Evolutionary conservation across 176 grass and related monocot genomes (phyloP).

Genomic region (Eleusine coracana): DNA sequence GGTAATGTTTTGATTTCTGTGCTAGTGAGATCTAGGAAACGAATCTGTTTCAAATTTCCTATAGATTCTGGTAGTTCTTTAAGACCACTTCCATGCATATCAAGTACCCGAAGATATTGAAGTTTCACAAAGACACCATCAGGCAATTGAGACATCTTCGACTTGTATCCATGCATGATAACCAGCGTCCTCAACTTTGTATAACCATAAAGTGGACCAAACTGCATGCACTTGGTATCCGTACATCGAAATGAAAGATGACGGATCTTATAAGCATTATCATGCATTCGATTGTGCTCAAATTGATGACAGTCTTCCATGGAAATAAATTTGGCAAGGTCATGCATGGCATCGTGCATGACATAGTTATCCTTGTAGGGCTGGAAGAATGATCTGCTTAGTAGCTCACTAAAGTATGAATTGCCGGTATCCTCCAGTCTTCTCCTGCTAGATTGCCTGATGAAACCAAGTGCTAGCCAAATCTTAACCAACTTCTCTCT

Average conservation of each 20-base stretch:
- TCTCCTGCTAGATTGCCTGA: constrained; percentile 48
- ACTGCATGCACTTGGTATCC: constrained; percentile 35
- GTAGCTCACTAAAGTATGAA: constrained; percentile 63
- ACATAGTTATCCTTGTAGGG: constrained; percentile 56
- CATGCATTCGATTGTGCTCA: constrained; percentile 24
- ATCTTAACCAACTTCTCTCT: constrained; percentile 58
- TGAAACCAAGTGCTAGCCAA: constrained; percentile 71
- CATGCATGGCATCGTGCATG: constrained; percentile 74
- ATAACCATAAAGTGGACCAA: constrained; percentile 46
- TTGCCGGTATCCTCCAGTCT: constrained; percentile 59
- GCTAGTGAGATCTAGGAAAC: constrained; percentile 61
- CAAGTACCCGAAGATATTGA: constrained; percentile 59
- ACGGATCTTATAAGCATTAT: constrained; percentile 35
- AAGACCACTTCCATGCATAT: constrained; percentile 52
- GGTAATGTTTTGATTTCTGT: constrained; percentile 61
- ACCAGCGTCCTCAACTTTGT: constrained; percentile 67
- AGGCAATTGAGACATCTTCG: constrained; percentile 44
- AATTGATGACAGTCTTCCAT: constrained; percentile 59
- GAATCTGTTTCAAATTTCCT: constrained; percentile 69
- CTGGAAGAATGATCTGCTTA: constrained; percentile 68
- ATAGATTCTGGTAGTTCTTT: constrained; percentile 65
- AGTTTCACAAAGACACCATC: constrained; percentile 52
- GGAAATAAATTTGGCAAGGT: constrained; percentile 65
- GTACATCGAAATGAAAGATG: constrained; percentile 66
- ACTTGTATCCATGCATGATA: constrained; percentile 54